A percentile compares a stretch with the other conserved stretches of the same genome.
Conservation (phyloP, 2,329 filamentous ascomycete genomes). For the Xylariomycetidae sp. region DNA sequence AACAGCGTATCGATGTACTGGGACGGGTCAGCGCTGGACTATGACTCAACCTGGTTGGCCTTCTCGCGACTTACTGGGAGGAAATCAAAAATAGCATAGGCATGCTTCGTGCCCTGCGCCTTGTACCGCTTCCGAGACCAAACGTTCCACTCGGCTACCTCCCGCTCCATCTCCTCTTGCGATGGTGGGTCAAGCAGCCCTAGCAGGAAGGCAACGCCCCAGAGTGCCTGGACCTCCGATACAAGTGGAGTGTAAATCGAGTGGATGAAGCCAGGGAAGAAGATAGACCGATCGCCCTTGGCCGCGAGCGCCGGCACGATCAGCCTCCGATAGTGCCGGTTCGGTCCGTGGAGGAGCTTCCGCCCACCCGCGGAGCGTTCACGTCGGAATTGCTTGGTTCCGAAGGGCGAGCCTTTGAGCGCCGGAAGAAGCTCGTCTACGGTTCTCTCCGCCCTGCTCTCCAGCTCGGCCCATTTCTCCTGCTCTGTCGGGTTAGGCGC, state of each 20-base stretch:
- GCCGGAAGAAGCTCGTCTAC: slow-evolving; percentile 10
- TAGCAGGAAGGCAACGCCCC: slow-evolving; percentile 24
- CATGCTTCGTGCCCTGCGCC: slow-evolving; percentile 21
- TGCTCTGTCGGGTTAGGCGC: slow-evolving; percentile 4
- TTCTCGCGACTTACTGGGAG: slow-evolving; percentile 18
- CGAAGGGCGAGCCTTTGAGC: neutral
- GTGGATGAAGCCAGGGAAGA: slow-evolving; percentile 27
- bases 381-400: neutral
- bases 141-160: slow-evolving; percentile 25
- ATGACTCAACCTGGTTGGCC: neutral
- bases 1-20: slow-evolving; percentile 27
- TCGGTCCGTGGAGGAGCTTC: slow-evolving; percentile 13
- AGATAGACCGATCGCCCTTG: slow-evolving; percentile 25
- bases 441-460: slow-evolving; percentile 9
- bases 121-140: slow-evolving; percentile 29
- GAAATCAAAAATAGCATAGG: slow-evolving; percentile 28
- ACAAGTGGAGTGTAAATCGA: slow-evolving; percentile 22
- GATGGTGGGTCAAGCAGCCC: slow-evolving; percentile 19
- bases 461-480: slow-evolving; percentile 12
- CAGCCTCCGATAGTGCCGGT: slow-evolving; percentile 19
- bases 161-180: slow-evolving; percentile 21
- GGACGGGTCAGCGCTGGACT: neutral
- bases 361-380: neutral
- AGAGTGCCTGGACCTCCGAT: slow-evolving; percentile 25
- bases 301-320: slow-evolving; percentile 19